Evolutionary conservation across 2,329 filamentous ascomycete species (phyloP), one percentile per base, ranked within the genome.

Genomic region (Diplocarpon mali): DNA sequence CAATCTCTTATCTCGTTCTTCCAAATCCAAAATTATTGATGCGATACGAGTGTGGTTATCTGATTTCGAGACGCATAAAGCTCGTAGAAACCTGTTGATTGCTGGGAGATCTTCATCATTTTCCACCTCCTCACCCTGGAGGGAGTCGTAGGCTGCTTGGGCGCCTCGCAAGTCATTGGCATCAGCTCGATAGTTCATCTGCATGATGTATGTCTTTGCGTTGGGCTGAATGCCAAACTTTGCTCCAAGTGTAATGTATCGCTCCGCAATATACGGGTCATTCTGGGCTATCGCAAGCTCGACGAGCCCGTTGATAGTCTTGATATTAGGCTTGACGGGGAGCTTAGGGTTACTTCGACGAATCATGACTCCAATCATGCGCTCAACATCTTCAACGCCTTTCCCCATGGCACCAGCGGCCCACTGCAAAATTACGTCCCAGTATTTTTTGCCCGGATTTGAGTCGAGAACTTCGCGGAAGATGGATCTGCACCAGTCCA

Each of bases 261-360:
- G 74, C 59, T 89, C 80, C 5, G 85, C 85, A 37, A 85, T 68
- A 53, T 84, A 78, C 0, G 78, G 71, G 55, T 93, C 80, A 10
- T 80, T 70, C 44, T 73, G 72, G n/a, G 76, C 74, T 51, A 82
- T 80, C 9, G 86, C 85, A 46, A 80, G 78, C 42, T 76, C 73
- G 14, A 96, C 72, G 20, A 96, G 70, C 5, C 69, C 67, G 58
- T 96, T 94, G 56, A 96, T 78, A 5, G 83, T 87, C 2, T 72
- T 65, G 6, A 79, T 79, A 44, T 85, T 80, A 0, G 87, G 77
- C 6, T 68, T 63, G 2, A 72, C 53, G 13, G 66, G 65, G 45
- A 68, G 60, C 45, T 71, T 62, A 48, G 69, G 61, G 42, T 66
- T 57, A 49, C 68, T 72, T 39, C 69, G 65, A 10, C 68, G 64